Conservation (phyloP, 768 basidiomycete genomes). For the Mycena rebaudengoi region DNA sequence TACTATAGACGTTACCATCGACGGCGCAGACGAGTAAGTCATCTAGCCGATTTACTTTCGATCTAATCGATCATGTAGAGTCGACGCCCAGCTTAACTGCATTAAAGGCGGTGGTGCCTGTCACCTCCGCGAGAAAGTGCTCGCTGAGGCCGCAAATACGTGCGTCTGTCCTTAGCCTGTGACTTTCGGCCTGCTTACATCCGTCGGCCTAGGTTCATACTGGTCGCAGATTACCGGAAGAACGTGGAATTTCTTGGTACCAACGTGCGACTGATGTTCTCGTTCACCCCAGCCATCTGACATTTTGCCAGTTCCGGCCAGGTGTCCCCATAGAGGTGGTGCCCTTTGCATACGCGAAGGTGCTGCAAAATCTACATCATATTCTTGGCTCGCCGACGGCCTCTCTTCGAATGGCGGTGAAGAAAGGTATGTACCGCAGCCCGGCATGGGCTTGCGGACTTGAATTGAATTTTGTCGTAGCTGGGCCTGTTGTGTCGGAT, state of each 20-base stretch:
- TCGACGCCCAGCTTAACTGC: constrained; percentile 86
- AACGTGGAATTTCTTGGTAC: constrained; percentile 85
- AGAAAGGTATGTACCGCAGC: constrained; percentile 57
- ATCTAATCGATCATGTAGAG: constrained; percentile 54
- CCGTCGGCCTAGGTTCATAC: constrained; percentile 66
- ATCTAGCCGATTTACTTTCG: background rate
- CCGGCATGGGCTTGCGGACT: background rate
- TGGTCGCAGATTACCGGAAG: constrained; percentile 97
- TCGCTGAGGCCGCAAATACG: constrained; percentile 95
- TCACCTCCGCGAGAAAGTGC: constrained; percentile 95
- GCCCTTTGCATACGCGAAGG: constrained; percentile 93
- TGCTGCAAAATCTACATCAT: constrained; percentile 74
- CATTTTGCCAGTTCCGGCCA: constrained; percentile 70
- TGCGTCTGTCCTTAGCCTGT: constrained; percentile 44
- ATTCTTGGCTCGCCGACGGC: constrained; percentile 73
- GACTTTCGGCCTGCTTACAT: background rate
- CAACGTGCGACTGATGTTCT: constrained; percentile 61
- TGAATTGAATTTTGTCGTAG: constrained; percentile 44
- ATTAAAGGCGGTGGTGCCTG: constrained; percentile 99
- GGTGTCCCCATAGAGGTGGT: constrained; percentile 98
- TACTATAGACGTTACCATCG: constrained; percentile 93
- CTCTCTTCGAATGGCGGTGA: constrained; percentile 90
- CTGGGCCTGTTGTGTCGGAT: constrained; percentile 96
- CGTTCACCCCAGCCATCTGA: background rate
- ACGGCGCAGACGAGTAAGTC: constrained; percentile 95